Evolutionary conservation across 2,329 filamentous ascomycete species (phyloP), one percentile per base, ranked within the genome.

Genomic region (Colletotrichum abscissum): DNA sequence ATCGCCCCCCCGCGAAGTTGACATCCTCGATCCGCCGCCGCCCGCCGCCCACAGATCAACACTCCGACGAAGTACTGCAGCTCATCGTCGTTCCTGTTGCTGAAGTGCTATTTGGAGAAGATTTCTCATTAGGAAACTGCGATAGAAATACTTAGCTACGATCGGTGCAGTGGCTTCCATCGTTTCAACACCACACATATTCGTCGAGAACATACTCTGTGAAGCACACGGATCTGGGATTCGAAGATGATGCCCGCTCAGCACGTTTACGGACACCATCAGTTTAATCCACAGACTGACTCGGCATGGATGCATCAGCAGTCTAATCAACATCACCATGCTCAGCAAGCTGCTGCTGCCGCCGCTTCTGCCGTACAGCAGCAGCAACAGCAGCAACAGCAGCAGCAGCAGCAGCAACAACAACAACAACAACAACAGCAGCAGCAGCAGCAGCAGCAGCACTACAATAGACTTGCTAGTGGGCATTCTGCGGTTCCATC

Each of bases 391-490:
- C 88, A 89, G 72, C 84, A 88, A 76, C 87, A 89, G 75, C 87
- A 88, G 74, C 84, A 85, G 12, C 88, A 89, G 69, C 78, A 78
- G 64, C 80, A 78, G 33, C 78, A 77, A 5, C 75, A 75, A 5
- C 77, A 77, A 5, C 81, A 83, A 66, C 64, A 67, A 3, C 86
- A 89, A 78, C 84, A 85, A 58, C 85, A 83, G 72, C 87, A 89
- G 72, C 84, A 88, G 76, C 87, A 89, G 75, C 87, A 88, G 74
- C 64, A 67, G n/a, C 86, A 88, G 76, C 87, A 89, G 79, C 92
- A 94, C 81, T 95, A 94, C 84, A 93, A 90, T 81, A 92, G 94
- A 76, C 90, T 97, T 77, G 89, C 92, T 58, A 88, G 89, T 78
- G 91, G 87, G 76, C 92, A 91, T 79, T 91, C 90, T 77, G 87